A percentile compares a stretch with the other conserved stretches of the same genome.
Evolutionary conservation across 2,329 filamentous ascomycete species (phyloP).

Genomic region (Talaromyces sp.): DNA sequence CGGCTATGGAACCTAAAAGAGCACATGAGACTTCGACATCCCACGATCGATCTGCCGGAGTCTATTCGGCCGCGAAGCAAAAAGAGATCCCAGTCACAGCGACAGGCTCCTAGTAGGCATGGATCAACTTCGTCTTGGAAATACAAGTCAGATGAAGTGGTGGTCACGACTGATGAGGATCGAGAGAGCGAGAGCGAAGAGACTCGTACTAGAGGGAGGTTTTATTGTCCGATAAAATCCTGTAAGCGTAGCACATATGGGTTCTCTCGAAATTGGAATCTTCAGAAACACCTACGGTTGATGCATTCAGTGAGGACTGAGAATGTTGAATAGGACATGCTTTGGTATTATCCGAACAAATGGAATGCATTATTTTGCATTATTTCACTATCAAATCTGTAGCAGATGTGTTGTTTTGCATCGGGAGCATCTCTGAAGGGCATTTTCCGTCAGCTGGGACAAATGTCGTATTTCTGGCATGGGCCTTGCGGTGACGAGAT

Average conservation of each 20-base stretch:
- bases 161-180: background rate
- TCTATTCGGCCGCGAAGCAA: background rate
- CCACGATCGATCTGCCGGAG: background rate
- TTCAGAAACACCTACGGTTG: constrained; percentile 30
- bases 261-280: constrained; percentile 33
- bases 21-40: background rate
- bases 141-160: background rate
- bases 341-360: too few species aligned
- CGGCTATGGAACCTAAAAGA: background rate
- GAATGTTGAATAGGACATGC: background rate
- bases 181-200: constrained; percentile 17
- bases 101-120: background rate
- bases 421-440: too few species aligned
- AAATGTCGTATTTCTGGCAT: too few species aligned
- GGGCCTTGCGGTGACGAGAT: too few species aligned
- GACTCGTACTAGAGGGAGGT: constrained; percentile 18
- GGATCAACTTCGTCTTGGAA: background rate
- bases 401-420: too few species aligned
- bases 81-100: background rate
- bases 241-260: constrained; percentile 26
- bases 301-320: constrained; percentile 20
- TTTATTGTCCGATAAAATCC: constrained; percentile 26
- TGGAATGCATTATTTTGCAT: background rate
- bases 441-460: too few species aligned
- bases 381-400: background rate